Evolutionary conservation across 257 asterid genomes (phyloP).

Genomic region (Solanum sitiens): DNA sequence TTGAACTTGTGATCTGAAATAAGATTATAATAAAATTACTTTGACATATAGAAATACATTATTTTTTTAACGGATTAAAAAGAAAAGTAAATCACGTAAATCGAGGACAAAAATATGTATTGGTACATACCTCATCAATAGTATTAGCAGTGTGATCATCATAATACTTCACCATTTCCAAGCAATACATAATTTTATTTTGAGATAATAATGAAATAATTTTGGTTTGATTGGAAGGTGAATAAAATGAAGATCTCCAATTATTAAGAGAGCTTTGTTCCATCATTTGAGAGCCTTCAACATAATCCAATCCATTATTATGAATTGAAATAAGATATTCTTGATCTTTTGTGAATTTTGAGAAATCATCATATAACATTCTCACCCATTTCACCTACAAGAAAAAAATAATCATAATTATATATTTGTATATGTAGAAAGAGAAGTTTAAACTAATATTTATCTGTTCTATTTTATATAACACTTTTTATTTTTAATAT

Average conservation of each 20-base stretch:
- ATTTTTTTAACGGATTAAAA: fast-evolving
- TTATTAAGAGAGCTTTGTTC: slow-evolving; percentile 7
- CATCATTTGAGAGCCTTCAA: slow-evolving; percentile 34
- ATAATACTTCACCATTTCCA: slow-evolving; percentile 40
- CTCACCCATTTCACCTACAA: slow-evolving; percentile 45
- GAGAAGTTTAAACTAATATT: no score
- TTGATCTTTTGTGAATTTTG: slow-evolving; percentile 36
- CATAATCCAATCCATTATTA: slow-evolving; percentile 12
- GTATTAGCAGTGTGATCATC: slow-evolving; percentile 8
- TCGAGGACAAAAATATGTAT: not conserved
- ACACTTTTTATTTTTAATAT: no score
- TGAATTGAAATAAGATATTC: slow-evolving; percentile 26
- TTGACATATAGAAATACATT: no score
- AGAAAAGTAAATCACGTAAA: not conserved
- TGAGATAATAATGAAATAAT: slow-evolving; percentile 15
- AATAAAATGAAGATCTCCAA: slow-evolving; percentile 33
- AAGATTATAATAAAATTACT: not conserved
- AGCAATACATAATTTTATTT: slow-evolving; percentile 30
- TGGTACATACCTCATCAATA: slow-evolving; percentile 23
- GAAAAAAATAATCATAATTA: no score
- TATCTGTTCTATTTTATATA: no score
- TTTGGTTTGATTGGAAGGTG: slow-evolving; percentile 20
- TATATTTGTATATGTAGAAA: not conserved
- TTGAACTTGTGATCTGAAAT: not conserved
- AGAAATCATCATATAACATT: slow-evolving; percentile 29